Base-by-base conservation (phyloP, 1,284 basidiomycete genomes). In the Cryptococcus floricola region DNA sequence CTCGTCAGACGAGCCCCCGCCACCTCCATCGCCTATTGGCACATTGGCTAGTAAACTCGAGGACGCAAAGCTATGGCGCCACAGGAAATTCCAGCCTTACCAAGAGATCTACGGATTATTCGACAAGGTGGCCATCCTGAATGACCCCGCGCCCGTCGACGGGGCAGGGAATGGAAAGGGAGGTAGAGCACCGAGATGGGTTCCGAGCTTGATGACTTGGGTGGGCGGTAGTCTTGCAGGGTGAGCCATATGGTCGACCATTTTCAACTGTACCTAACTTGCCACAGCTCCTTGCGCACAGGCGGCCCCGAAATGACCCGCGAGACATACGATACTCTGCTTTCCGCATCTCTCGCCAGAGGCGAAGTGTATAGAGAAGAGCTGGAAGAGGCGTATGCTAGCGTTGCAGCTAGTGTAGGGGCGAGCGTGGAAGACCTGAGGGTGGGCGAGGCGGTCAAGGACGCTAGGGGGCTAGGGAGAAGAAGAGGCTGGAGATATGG, bases 191-290 rank as follows among this genome's bases (percentile, higher is more conserved):
- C 93, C 92, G 0, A 87, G 89, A 0, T 95, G 92, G 76, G 79
- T 85, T 6, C 87, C 91, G 2, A 84, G 85, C 1, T 80, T 85
- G 38, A 80, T 93, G 74, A 82, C 87, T 0, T 97, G 93, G 92
- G 85, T 97, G n/a, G 93, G 93, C 3, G 93, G 90, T 0, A 92
- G 89, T 38, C 75, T 97, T 14, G 89, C 91, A 3, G 94, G 93
- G 87, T 91, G 73, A 64, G 86, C 79, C 8, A 39, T 14, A 27
- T 13, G 47, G 25, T 14, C 25, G 16, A 4, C 23, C 41, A 37
- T 28, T 7, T 39, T 31, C 12, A 48, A n/a, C 28, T 28, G 4
- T 28, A 13, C 18, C 16, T 18, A 14, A 23, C 28, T 19, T 14
- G 19, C 41, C 48, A 23, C 63, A 86, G 85, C 0, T 80, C 88